Evolutionary conservation across 83 land plant species (phyloP), one percentile per base, ranked within the genome.

Genomic region (Diphasiastrum complanatum): DNA sequence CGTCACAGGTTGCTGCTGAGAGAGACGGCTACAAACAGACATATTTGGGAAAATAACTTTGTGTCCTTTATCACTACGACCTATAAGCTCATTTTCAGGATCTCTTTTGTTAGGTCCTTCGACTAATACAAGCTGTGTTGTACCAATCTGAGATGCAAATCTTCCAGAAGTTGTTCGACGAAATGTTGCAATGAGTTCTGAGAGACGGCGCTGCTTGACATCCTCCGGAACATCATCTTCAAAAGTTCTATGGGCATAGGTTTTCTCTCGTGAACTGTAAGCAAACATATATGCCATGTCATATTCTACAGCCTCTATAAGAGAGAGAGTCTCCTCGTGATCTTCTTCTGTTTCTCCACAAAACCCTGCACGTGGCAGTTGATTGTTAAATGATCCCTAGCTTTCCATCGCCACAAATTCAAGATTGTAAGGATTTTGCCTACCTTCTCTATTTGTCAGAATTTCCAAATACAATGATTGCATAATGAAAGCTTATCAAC

Each of bases 271-370:
- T 84, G 83, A 80, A 68, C 99, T 93, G 76, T 93, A 93, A 1
- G 92, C 96, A 77, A 93, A 93, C 99, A 93, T 89, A 78, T 89
- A 89, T 33, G 99, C 96, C 99, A 93, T 93, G 33, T 93, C 99
- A 60, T 93, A 93, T 20, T 96, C 96, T 25, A 93, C 99, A 49
- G 78, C 68, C 59, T 74, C 83, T 16, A 86, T 46, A 2, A 93
- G 74, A 65, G 72, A 81, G 5, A 93, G 51, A 3, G 96, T 93
- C 26, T 89, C 86, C 5, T 43, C 63, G 45, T 89, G 92, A 34
- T 93, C 96, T 61, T 93, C 92, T 60, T 93, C 99, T 34, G 92
- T 93, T 76, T 93, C 99, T 38, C 96, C 99, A 61, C 99, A 93
- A 40, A 89, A 93, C 2, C 98, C 98, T 92, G 76, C 34, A 72